These are phyloP conservation scores for Komagataella phaffii DNA, from an alignment of 805 yeast genomes.

Conservation along the genomic window DNA sequence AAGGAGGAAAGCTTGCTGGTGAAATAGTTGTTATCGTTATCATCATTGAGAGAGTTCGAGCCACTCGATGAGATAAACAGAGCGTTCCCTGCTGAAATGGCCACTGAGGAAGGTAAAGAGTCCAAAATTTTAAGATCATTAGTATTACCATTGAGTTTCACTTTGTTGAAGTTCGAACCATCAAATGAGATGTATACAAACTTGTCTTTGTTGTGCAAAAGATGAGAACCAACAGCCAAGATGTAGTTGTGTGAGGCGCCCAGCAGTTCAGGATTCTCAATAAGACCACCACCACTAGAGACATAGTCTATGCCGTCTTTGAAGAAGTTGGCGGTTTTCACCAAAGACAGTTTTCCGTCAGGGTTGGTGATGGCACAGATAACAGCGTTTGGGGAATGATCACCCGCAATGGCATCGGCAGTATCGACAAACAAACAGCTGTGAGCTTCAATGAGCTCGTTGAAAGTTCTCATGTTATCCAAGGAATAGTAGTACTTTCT, in stretches of 20 bases:
- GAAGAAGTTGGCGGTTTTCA: conserved; percentile 32
- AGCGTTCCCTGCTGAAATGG: neutral
- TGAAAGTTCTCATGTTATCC: conserved; percentile 27
- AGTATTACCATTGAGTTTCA: conserved; percentile 4
- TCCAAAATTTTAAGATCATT: neutral
- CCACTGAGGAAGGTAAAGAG: neutral
- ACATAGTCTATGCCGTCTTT: conserved; percentile 14
- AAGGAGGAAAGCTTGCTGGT: conserved; percentile 5
- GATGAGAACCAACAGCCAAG: conserved; percentile 19
- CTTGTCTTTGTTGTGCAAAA: conserved; percentile 8
- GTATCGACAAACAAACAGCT: conserved; percentile 18
- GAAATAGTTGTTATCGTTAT: neutral
- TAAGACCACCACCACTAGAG: conserved; percentile 17
- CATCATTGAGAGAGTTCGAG: neutral
- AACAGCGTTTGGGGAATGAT: conserved; percentile 15
- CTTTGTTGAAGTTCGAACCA: conserved; percentile 18
- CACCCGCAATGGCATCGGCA: conserved; percentile 14
- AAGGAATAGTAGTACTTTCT: conserved; percentile 26
- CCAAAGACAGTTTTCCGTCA: conserved; percentile 26
- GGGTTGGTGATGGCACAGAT: conserved; percentile 30
- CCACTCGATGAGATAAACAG: neutral
- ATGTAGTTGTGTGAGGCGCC: conserved; percentile 21
- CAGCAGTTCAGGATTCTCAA: conserved; percentile 17
- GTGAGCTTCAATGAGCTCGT: conserved; percentile 13
- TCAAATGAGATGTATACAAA: conserved; percentile 20